Percentiles rank a stretch among this genome's conserved stretches.
phyloP scores from a whole-genome alignment of 2,329 filamentous ascomycete species.

The Emericellopsis cladophorae region DNA sequence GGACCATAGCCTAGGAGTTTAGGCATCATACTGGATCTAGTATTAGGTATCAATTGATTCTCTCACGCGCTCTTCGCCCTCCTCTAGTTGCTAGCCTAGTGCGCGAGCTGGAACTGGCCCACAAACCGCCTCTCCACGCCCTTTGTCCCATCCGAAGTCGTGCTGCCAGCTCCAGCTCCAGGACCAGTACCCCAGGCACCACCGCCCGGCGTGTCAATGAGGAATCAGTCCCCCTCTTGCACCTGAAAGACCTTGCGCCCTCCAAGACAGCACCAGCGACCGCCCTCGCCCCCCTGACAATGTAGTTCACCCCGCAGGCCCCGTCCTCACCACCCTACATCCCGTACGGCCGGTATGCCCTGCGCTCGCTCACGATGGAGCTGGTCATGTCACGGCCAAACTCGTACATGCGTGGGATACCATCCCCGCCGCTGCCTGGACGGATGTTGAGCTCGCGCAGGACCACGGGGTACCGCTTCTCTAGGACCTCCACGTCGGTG shows the following conservation, averaged over 20 bases:
- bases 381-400: no score
- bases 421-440: slow-evolving; percentile 51
- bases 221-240: slow-evolving; percentile 44
- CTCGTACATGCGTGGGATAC: slow-evolving; percentile 61
- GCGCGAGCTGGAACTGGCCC: slow-evolving; percentile 5
- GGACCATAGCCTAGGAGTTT: no score
- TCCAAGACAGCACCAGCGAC: slow-evolving; percentile 20
- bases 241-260: slow-evolving; percentile 47
- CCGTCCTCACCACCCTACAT: slow-evolving; percentile 56
- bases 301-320: slow-evolving; percentile 45
- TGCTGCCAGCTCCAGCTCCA: not conserved
- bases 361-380: slow-evolving; percentile 54
- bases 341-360: slow-evolving; percentile 63
- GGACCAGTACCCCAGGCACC: slow-evolving; percentile 37
- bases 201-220: slow-evolving; percentile 47
- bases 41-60: no score
- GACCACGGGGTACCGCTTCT: slow-evolving; percentile 44
- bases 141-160: not conserved
- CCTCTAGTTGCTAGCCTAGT: slow-evolving; percentile 5
- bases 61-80: not conserved
- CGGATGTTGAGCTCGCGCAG: slow-evolving; percentile 55
- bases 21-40: no score
- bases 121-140: slow-evolving; percentile 3
- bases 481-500: slow-evolving; percentile 65
- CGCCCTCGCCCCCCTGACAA: slow-evolving; percentile 13